Conservation (phyloP, 1,284 basidiomycete genomes). For the Heterobasidion parviporum region DNA sequence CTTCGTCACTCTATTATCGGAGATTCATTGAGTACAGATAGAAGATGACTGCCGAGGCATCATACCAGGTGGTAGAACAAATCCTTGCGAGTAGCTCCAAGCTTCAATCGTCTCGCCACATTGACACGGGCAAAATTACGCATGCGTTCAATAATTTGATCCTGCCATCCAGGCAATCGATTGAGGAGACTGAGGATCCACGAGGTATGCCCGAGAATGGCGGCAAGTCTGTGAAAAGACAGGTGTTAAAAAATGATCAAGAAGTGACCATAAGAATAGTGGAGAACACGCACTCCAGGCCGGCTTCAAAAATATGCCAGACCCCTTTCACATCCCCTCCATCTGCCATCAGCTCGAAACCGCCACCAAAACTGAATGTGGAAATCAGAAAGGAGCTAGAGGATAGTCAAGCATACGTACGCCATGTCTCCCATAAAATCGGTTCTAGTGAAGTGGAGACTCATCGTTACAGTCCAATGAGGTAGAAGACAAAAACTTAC, state of each 20-base stretch:
- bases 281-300: slow-evolving; percentile 2
- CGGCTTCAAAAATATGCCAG: slow-evolving; percentile 4
- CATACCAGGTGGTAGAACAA: slow-evolving; percentile 35
- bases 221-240: not conserved
- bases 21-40: too few relatives aligned
- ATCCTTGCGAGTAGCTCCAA: slow-evolving; percentile 23
- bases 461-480: not conserved
- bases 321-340: slow-evolving; percentile 7
- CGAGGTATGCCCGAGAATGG: slow-evolving; percentile 2
- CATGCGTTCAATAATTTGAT: not conserved
- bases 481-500: slow-evolving; percentile 1
- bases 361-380: slow-evolving; percentile 10
- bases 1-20: slow-evolving; percentile 27
- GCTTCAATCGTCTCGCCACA: slow-evolving; percentile 1
- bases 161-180: not conserved
- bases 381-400: not conserved
- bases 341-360: slow-evolving; percentile 11
- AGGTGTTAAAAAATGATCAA: not conserved
- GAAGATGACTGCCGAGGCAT: not conserved
- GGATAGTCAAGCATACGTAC: not conserved
- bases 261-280: not conserved
- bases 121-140: slow-evolving; percentile 1
- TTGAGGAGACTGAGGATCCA: slow-evolving; percentile 1
- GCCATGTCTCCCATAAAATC: slow-evolving; percentile 16
- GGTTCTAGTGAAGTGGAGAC: slow-evolving; percentile 3